These are phyloP conservation scores for Vicia villosa DNA, from an alignment of 306 rosid species.

Conservation along the genomic window DNA sequence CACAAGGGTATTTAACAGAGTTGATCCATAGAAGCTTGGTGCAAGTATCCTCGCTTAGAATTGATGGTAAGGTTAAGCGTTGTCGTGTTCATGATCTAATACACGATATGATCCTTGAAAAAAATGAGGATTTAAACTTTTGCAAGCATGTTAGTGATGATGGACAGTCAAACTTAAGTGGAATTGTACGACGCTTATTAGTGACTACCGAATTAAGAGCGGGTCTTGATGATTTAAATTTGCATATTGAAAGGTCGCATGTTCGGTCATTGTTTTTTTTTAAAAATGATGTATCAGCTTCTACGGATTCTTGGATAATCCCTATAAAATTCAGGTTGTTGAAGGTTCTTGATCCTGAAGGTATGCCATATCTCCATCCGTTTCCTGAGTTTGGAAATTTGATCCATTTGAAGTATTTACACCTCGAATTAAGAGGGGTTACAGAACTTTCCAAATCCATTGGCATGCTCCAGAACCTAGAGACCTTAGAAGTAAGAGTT, in stretches of 20 bases:
- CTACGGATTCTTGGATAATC: too few relatives aligned
- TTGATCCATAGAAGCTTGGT: constrained; percentile 12
- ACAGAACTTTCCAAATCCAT: constrained; percentile 8
- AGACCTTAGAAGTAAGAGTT: not conserved
- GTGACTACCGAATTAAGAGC: too few relatives aligned
- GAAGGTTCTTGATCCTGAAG: constrained; percentile 30
- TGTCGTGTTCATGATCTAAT: not conserved
- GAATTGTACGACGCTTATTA: not conserved
- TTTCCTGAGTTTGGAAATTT: not conserved
- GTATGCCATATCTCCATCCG: too few relatives aligned
- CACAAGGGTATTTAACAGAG: not conserved
- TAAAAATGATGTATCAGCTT: accelerated
- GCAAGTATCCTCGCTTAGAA: not conserved
- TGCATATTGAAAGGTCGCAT: not conserved
- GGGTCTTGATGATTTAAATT: not conserved
- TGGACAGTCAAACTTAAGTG: not conserved
- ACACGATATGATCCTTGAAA: not conserved
- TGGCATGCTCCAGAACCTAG: not conserved
- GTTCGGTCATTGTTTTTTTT: not conserved
- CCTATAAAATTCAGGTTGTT: not conserved
- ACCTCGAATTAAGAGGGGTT: too few relatives aligned
- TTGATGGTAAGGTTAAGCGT: not conserved
- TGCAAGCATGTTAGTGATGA: not conserved
- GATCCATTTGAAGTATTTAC: constrained; percentile 5
- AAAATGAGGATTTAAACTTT: not conserved